phyloP scores from a whole-genome alignment of 2,329 filamentous ascomycete species.

The Diaporthe batatas region DNA sequence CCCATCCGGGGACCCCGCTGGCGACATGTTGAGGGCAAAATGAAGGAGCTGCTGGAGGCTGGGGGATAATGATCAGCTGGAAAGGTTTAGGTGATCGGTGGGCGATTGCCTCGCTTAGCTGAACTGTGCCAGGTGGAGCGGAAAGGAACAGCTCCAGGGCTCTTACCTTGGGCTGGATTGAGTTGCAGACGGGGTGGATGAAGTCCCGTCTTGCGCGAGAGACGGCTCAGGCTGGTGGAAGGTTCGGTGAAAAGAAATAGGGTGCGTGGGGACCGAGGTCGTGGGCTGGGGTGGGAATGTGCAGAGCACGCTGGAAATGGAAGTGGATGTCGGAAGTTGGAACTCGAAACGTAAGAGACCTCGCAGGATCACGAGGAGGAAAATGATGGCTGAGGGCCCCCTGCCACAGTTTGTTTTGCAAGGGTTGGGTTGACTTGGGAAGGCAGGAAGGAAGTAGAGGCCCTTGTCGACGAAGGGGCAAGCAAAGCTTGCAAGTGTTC shows the following conservation, averaged over 20 bases:
- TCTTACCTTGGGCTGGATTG: background rate
- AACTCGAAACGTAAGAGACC: too few species aligned
- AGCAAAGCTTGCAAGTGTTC: too few species aligned
- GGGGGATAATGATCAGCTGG: background rate
- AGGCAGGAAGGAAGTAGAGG: too few species aligned
- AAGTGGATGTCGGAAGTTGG: background rate
- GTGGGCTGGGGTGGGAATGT: background rate
- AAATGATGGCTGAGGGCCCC: too few species aligned
- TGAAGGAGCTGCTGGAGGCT: too few species aligned
- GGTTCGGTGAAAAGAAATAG: background rate
- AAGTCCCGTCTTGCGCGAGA: background rate
- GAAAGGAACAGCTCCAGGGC: too few species aligned
- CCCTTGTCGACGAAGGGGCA: too few species aligned
- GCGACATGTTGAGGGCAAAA: fast-evolving
- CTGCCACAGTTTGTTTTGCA: too few species aligned
- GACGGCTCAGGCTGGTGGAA: background rate
- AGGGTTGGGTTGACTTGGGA: too few species aligned
- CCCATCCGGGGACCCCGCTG: fast-evolving
- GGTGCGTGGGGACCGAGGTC: background rate
- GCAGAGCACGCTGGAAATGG: background rate
- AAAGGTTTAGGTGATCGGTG: background rate
- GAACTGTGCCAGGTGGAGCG: background rate
- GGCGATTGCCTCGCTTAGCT: too few species aligned
- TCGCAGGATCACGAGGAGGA: too few species aligned
- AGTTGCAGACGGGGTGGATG: too few species aligned